Conservation (phyloP, 106 monocot genomes). For the Phalaenopsis equestris region DNA sequence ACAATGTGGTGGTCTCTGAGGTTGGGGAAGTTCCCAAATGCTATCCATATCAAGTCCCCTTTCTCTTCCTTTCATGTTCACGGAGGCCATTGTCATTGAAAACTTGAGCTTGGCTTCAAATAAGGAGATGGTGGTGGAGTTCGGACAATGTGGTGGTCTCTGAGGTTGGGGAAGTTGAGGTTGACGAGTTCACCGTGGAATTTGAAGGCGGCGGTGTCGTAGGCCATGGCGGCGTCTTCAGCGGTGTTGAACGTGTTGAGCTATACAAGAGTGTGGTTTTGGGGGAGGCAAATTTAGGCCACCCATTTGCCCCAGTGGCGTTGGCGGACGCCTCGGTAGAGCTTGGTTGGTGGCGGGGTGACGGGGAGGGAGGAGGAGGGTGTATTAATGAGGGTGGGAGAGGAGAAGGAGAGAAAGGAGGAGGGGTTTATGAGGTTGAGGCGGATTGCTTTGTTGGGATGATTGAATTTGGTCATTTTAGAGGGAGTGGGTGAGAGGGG, state of each 20-base stretch:
- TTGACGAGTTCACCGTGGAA: conserved; percentile 34
- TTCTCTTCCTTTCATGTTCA: neutral
- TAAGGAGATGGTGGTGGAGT: conserved; percentile 12
- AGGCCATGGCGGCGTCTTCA: conserved; percentile 40
- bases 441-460: neutral
- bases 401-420: neutral
- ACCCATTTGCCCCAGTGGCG: conserved; percentile 67
- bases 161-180: conserved; percentile 54
- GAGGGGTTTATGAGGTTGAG: neutral
- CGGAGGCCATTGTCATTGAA: neutral
- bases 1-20: conserved; percentile 18
- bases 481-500: neutral
- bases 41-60: conserved; percentile 35
- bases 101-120: conserved; percentile 30
- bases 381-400: neutral
- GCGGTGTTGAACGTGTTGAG: conserved; percentile 39
- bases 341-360: conserved; percentile 6
- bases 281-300: conserved; percentile 47
- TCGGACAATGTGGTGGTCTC: neutral
- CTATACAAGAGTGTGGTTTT: conserved; percentile 38
- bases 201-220: conserved; percentile 41
- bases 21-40: conserved; percentile 53
- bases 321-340: conserved; percentile 46
- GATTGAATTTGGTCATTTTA: neutral
- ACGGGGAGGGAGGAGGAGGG: neutral